Evolutionary conservation across 176 grass and related monocot species (phyloP).

Genomic region (Carex cristatella): DNA sequence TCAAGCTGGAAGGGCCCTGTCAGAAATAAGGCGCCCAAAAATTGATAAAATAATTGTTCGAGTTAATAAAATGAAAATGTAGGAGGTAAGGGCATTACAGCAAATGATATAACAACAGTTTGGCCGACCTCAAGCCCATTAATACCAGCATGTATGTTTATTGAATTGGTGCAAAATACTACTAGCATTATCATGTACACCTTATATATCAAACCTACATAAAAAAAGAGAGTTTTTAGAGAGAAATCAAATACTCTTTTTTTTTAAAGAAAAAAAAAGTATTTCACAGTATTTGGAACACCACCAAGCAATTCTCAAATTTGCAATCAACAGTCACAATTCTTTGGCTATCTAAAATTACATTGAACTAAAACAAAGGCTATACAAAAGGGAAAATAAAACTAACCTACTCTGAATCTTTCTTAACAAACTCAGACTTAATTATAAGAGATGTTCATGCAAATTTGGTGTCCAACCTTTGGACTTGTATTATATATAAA

Average conservation of each 20-base stretch:
- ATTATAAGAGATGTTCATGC: not conserved
- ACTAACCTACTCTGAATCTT: not conserved
- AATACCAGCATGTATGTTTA: constrained; percentile 96
- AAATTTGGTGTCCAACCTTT: not conserved
- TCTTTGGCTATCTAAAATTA: not conserved
- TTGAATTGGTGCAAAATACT: constrained; percentile 97
- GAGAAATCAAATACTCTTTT: not conserved
- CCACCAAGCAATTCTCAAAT: not conserved
- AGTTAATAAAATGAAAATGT: not conserved
- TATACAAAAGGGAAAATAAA: not conserved
- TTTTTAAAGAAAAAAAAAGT: not conserved
- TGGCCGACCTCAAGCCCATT: constrained; percentile 97
- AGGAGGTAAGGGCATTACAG: constrained; percentile 40
- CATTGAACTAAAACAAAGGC: not conserved
- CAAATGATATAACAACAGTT: constrained; percentile 91
- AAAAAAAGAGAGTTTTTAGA: constrained; percentile 9
- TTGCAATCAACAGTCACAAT: not conserved
- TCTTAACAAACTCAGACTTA: not conserved
- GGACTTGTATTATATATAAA: not conserved
- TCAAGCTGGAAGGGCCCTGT: not conserved
- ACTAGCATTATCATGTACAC: constrained; percentile 92
- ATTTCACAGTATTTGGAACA: not conserved
- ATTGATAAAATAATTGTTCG: not conserved
- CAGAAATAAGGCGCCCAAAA: not conserved
- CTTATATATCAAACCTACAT: constrained; percentile 80